phyloP scores from a whole-genome alignment of 1,284 basidiomycete species.

The Rhizoctonia solani region DNA sequence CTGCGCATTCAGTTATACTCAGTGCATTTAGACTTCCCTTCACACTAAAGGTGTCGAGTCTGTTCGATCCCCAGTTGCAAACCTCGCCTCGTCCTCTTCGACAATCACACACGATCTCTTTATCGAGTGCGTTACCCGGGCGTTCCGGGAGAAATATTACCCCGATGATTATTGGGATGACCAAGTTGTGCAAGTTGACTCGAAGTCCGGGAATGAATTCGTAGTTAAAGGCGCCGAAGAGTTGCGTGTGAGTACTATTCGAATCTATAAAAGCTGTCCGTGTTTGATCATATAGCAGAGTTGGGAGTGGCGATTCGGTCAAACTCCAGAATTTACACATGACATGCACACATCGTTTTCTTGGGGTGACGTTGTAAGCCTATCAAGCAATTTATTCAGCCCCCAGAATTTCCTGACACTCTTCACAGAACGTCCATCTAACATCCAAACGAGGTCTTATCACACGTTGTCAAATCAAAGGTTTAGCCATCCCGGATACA shows the following conservation, averaged over 20 bases:
- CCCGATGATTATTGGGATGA: not conserved
- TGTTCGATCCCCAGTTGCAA: constrained; percentile 89
- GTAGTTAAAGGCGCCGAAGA: constrained; percentile 72
- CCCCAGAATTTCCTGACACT: not conserved
- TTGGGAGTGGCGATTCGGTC: constrained; percentile 94
- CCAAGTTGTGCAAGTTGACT: not conserved
- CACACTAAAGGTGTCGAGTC: constrained; percentile 86
- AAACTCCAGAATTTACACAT: constrained; percentile 91
- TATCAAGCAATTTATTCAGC: not conserved
- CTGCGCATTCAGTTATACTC: not conserved
- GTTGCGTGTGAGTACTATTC: constrained; percentile 68
- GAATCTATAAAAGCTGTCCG: no score
- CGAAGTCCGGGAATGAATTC: constrained; percentile 49
- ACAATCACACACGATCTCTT: constrained; percentile 71
- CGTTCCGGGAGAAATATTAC: constrained; percentile 70
- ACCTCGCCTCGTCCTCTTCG: constrained; percentile 62
- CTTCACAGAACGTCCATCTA: constrained; percentile 47
- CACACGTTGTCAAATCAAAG: constrained; percentile 44
- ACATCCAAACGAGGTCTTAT: constrained; percentile 52
- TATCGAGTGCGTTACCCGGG: constrained; percentile 66
- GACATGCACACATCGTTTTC: constrained; percentile 54
- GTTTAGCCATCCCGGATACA: constrained; percentile 23
- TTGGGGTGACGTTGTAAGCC: constrained; percentile 65
- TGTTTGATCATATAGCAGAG: constrained; percentile 60
- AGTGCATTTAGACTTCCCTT: constrained; percentile 51